Base-by-base conservation (phyloP, 192 early-diverging fungal genomes). In the Coemansia sp. region DNA sequence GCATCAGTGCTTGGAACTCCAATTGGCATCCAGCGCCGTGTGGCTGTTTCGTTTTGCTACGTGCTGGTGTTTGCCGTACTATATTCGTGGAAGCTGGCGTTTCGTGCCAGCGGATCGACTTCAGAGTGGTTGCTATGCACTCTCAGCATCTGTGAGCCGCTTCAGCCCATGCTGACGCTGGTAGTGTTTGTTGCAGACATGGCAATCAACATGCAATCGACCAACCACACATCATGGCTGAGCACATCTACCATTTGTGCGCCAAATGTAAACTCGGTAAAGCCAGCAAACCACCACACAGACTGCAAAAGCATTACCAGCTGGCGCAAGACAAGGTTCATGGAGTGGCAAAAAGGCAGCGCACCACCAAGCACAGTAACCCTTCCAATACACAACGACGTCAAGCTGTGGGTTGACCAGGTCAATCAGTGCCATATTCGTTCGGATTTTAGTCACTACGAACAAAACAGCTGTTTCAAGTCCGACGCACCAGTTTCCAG, bases 1-100 rank as follows among this genome's bases (percentile, higher is more conserved):
- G 55, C 26, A 17, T 66, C 63, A 9, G 67, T 66, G 1, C 48
- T 74, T 11, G 73, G 73, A 1, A 65, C 63, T 47, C 49, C 63
- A 5, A 37, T 60, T 3, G 63, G 67, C 34, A 59, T 74, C 49
- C 62, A 50, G 54, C 54, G 60, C 21, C 66, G 63, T 0, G 63
- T 62, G 4, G 49, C 37, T 1, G 28, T 69, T 4, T 47, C 73
- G 12, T 23, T 64, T 8, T 58, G 63, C 58, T 74, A 74, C 31
- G 51, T 61, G 7, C 28, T 36, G 1, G 58, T 28, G 14, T 44
- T 74, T 23, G 20, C 25, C 0, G 52, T 5, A 26, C 18, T 53
- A 1, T 40, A 20, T 1, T 48, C 50, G 2, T 74, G 66, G 63
- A 65, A 57, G 17, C 6, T 69, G 8, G 67, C 56, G 24, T 74